Evolutionary conservation across 768 basidiomycete species (phyloP).

Genomic region (Auricularia heimuer): DNA sequence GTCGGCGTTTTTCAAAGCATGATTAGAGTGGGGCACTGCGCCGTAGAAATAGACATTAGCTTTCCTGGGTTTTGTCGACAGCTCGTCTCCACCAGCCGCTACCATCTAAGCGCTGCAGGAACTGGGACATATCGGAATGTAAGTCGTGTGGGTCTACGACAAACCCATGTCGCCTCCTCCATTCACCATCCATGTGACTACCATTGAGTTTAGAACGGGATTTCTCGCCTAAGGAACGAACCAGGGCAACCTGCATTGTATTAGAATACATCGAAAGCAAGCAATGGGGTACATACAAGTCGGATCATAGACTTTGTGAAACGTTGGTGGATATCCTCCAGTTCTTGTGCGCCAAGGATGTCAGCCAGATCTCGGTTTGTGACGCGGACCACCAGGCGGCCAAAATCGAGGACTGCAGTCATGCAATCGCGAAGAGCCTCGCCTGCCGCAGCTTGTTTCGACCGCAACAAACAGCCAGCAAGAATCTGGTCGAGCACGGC

Average conservation of each 20-base stretch:
- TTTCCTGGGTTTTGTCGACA: background rate
- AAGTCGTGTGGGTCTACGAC: slow-evolving; percentile 24
- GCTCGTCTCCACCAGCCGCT: slow-evolving; percentile 47
- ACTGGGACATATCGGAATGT: slow-evolving; percentile 44
- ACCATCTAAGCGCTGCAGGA: slow-evolving; percentile 44
- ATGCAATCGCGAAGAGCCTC: slow-evolving; percentile 55
- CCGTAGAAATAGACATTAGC: background rate
- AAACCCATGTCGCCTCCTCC: background rate
- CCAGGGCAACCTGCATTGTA: slow-evolving; percentile 2
- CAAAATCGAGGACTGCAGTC: slow-evolving; percentile 58
- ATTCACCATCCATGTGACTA: no score
- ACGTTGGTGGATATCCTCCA: slow-evolving; percentile 43
- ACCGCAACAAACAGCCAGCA: slow-evolving; percentile 61
- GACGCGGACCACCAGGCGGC: slow-evolving; percentile 53
- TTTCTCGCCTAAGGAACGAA: background rate
- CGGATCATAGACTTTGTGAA: slow-evolving; percentile 47
- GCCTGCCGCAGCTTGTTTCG: slow-evolving; percentile 53
- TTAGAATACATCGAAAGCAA: slow-evolving; percentile 4
- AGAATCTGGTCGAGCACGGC: slow-evolving; percentile 63
- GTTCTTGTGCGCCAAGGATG: slow-evolving; percentile 47
- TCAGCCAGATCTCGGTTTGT: slow-evolving; percentile 46
- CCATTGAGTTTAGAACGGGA: background rate
- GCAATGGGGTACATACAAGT: slow-evolving; percentile 32
- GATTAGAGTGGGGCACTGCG: background rate
- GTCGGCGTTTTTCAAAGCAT: slow-evolving; percentile 27